phyloP scores from a whole-genome alignment of 345 rosid genomes.

The Syzygium jambos region DNA sequence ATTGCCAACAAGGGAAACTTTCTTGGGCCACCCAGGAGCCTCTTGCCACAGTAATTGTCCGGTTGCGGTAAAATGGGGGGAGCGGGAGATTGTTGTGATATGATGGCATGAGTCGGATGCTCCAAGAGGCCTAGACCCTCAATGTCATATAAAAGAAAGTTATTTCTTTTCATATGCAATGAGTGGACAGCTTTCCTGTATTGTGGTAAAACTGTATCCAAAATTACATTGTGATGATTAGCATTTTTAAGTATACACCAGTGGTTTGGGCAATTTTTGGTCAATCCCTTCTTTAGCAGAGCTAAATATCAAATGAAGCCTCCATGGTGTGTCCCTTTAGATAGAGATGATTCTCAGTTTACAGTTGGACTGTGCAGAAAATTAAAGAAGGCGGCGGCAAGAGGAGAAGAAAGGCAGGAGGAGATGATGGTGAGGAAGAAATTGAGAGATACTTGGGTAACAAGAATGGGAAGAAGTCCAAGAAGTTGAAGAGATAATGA shows the following conservation, averaged over 20 bases:
- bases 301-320: neutral
- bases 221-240: neutral
- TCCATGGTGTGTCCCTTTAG: neutral
- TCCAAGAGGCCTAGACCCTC: neutral
- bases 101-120: neutral
- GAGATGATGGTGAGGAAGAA: constrained; percentile 50
- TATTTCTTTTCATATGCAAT: neutral
- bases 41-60: neutral
- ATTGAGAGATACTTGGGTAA: constrained; percentile 39
- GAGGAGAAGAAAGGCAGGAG: constrained; percentile 24
- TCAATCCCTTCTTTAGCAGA: neutral
- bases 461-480: constrained; percentile 33
- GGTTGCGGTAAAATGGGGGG: neutral
- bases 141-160: neutral
- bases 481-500: constrained; percentile 26
- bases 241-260: neutral
- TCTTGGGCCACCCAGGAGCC: neutral
- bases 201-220: neutral
- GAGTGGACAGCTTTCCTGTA: neutral
- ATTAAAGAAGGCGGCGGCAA: constrained; percentile 43
- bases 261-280: neutral
- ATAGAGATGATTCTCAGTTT: neutral
- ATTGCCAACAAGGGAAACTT: neutral
- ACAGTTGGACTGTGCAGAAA: constrained; percentile 25
- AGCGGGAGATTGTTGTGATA: neutral